A percentile compares a stretch with the other conserved stretches of the same genome.
Conservation (phyloP, 2,329 filamentous ascomycete genomes). For the Fusarium dimerum region DNA sequence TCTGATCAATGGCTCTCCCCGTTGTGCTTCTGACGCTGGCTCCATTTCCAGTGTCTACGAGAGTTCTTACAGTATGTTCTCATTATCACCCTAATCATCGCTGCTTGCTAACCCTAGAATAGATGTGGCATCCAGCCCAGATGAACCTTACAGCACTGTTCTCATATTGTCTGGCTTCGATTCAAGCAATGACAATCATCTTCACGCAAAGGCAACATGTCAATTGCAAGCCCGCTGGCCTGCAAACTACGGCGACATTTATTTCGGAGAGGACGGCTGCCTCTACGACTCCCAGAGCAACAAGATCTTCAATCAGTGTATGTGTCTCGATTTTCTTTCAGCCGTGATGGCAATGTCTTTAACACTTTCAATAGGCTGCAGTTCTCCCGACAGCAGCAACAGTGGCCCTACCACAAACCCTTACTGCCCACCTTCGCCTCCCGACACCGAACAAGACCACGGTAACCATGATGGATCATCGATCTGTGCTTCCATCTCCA, state of each 20-base stretch:
- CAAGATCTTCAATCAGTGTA: conserved; percentile 13
- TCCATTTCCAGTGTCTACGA: conserved; percentile 4
- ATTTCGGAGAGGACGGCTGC: conserved; percentile 8
- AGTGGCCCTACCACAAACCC: conserved; percentile 7
- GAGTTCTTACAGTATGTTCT: conserved; percentile 10
- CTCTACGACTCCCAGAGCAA: conserved; percentile 10
- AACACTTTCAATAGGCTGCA: conserved; percentile 1
- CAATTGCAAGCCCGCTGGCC: conserved; percentile 12
- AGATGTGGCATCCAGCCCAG: conserved; percentile 10
- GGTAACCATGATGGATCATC: conserved; percentile 8
- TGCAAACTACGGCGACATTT: conserved; percentile 12
- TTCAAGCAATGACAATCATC: conserved; percentile 1
- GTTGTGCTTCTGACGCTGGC: conserved; percentile 9
- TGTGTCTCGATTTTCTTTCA: not conserved
- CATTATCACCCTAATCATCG: not conserved
- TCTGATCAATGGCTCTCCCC: conserved; percentile 6
- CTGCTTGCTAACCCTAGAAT: not conserved
- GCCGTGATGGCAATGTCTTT: too few species aligned
- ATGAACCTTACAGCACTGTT: conserved; percentile 5
- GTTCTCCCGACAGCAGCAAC: conserved; percentile 6
- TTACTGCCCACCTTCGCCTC: not conserved
- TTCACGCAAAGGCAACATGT: conserved; percentile 5
- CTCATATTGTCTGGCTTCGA: conserved; percentile 13
- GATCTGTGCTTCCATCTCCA: conserved; percentile 7
- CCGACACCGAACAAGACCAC: not conserved